Evolutionary conservation across 2,329 filamentous ascomycete genomes (phyloP), one percentile per base, ranked within the genome.

Genomic region (Xylaria sp.): DNA sequence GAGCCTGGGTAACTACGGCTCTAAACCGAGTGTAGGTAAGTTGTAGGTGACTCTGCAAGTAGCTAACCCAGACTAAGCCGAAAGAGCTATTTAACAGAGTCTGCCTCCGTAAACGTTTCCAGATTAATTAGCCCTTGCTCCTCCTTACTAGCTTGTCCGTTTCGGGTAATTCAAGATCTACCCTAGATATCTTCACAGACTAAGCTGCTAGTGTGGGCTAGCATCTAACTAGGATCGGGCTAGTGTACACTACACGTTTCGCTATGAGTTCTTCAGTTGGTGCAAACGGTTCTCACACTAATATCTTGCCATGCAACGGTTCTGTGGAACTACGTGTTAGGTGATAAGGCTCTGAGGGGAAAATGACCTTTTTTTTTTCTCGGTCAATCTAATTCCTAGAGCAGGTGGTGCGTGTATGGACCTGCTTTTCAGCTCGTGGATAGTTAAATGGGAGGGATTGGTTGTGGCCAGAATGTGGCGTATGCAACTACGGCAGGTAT

Each of bases 21-120:
- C 34, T 50, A 7, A 52, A 31, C 23, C 25, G 3, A 6, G 5
- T 28, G 23, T 25, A 2, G 23, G 23, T 25, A 28, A 28, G 28
- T 2, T n/a, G 13, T 34, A 13, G 4, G 28, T 34, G 20, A 15
- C 28, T 31, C 23, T 46, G 23, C 39, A 46, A n/a, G 15, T 58
- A 58, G 34, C 31, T 9, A 10, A 23, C 18, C 10, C 18, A 37
- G 18, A 58, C 58, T 66, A 66, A n/a, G 52, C 65, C 44, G 18
- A 28, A 48, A 41, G 46, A 18, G n/a, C 18, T 52, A 28, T 25
- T 25, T 23, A 12, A 55, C n/a, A 46, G 12, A 20, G 28, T 28
- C 13, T n/a, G n/a, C 28, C 28, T 37, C 28, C 50, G 50, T 13
- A 9, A 63, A 39, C 10, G 34, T 57, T 46, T 50, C 10, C 12